phyloP scores from a whole-genome alignment of 2,329 filamentous ascomycete species.

The Ploettnerulaceae sp. region DNA sequence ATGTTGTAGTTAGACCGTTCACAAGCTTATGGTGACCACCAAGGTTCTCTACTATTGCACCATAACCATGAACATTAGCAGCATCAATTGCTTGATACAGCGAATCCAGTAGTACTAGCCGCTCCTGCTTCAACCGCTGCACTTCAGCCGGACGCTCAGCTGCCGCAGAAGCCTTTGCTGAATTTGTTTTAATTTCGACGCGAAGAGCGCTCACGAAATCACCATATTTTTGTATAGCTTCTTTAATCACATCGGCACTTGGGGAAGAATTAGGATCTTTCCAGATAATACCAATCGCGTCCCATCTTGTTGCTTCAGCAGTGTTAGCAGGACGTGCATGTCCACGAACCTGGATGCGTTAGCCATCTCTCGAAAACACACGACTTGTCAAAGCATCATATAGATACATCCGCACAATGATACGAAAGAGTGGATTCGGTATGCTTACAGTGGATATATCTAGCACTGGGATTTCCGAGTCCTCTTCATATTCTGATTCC shows the following conservation, averaged over 20 bases:
- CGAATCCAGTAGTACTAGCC: constrained; percentile 43
- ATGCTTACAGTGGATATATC: constrained; percentile 32
- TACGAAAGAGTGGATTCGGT: background rate
- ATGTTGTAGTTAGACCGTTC: constrained; percentile 47
- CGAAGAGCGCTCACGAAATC: constrained; percentile 31
- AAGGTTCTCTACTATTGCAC: constrained; percentile 52
- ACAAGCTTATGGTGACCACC: constrained; percentile 54
- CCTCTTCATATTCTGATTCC: constrained; percentile 34
- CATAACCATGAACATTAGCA: constrained; percentile 50
- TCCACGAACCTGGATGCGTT: constrained; percentile 28
- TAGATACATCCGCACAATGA: background rate
- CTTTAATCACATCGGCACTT: constrained; percentile 27
- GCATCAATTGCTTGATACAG: constrained; percentile 49
- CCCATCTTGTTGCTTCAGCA: constrained; percentile 48
- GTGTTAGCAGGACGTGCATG: constrained; percentile 38
- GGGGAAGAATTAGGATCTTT: constrained; percentile 35
- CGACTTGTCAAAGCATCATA: background rate
- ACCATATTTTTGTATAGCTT: constrained; percentile 32
- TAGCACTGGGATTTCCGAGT: constrained; percentile 26
- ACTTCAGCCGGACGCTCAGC: constrained; percentile 29
- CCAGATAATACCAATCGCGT: constrained; percentile 48
- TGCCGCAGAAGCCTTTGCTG: constrained; percentile 28
- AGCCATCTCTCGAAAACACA: background rate
- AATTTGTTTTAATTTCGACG: constrained; percentile 29
- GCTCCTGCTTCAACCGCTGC: constrained; percentile 38